A percentile compares a stretch with the other conserved stretches of the same genome.
phyloP scores from a whole-genome alignment of 1,284 basidiomycete genomes.

The Abortiporus biennis region DNA sequence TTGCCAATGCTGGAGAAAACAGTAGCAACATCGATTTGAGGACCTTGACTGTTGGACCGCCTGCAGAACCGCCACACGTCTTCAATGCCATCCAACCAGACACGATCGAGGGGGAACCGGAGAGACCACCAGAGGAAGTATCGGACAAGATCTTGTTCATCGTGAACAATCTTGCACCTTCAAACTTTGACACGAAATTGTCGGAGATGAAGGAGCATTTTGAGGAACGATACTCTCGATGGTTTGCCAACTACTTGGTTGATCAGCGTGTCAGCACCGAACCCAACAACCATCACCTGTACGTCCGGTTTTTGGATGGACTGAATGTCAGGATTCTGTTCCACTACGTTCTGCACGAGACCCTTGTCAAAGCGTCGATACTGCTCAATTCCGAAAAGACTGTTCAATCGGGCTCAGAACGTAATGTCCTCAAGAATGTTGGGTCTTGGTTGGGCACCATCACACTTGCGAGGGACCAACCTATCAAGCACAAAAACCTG shows the following conservation, averaged over 20 bases:
- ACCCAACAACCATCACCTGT: constrained; percentile 95
- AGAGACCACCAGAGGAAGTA: constrained; percentile 77
- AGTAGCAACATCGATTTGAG: constrained; percentile 32
- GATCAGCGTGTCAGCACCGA: constrained; percentile 95
- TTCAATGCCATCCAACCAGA: constrained; percentile 77
- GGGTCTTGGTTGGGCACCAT: constrained; percentile 94
- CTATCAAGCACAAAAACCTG: constrained; percentile 90
- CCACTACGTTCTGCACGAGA: constrained; percentile 89
- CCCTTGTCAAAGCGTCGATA: constrained; percentile 78
- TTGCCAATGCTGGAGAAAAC: constrained; percentile 46
- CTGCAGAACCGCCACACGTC: constrained; percentile 43
- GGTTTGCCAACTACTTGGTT: constrained; percentile 98
- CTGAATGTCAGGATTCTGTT: constrained; percentile 62
- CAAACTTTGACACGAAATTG: constrained; percentile 87
- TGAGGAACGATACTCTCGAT: constrained; percentile 77
- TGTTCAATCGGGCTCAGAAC: constrained; percentile 79
- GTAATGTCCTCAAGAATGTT: constrained; percentile 88
- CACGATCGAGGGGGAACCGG: constrained; percentile 50
- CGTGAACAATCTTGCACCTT: constrained; percentile 95
- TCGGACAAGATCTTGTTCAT: constrained; percentile 97
- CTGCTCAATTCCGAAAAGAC: constrained; percentile 93
- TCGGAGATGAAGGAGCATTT: constrained; percentile 80
- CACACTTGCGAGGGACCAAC: constrained; percentile 88
- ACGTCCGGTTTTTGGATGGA: constrained; percentile 89
- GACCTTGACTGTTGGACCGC: constrained; percentile 25